These are phyloP conservation scores for Saturnispora sanitii DNA, from an alignment of 805 yeast species.

Conservation along the genomic window DNA sequence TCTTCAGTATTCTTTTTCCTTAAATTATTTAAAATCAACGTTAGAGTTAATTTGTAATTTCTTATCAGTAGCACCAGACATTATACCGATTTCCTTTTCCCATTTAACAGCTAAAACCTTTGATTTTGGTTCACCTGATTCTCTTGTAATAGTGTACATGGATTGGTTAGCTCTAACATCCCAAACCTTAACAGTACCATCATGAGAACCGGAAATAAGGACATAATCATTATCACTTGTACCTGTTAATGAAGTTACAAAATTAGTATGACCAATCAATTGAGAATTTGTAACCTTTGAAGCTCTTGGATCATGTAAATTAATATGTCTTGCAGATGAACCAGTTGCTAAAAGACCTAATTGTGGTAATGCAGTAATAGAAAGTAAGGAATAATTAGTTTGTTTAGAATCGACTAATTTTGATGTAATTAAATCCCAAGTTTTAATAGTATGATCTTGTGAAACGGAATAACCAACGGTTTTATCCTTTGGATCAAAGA, in stretches of 20 bases:
- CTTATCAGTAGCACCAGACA: constrained; percentile 92
- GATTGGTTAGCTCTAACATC: constrained; percentile 81
- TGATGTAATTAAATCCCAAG: constrained; percentile 91
- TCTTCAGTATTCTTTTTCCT: no score
- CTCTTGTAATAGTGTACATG: constrained; percentile 74
- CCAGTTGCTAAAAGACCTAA: constrained; percentile 77
- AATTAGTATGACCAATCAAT: constrained; percentile 82
- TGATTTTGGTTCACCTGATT: constrained; percentile 40
- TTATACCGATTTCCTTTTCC: constrained; percentile 70
- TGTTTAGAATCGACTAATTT: constrained; percentile 79
- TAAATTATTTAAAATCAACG: constrained; percentile 19
- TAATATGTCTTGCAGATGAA: constrained; percentile 96
- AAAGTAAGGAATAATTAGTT: constrained; percentile 76
- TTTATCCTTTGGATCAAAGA: constrained; percentile 60
- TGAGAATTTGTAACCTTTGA: constrained; percentile 58
- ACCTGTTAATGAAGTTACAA: constrained; percentile 70
- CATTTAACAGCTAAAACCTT: constrained; percentile 85
- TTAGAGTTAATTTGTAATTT: constrained; percentile 68
- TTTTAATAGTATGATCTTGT: constrained; percentile 88
- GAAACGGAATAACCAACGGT: constrained; percentile 90
- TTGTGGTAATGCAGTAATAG: constrained; percentile 58
- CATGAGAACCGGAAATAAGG: constrained; percentile 87
- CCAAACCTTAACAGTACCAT: constrained; percentile 93
- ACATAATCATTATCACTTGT: constrained; percentile 76
- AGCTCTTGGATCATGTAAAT: constrained; percentile 85